Conservation (phyloP, 495 filamentous ascomycete species). For the Penicillium riverlandense region DNA sequence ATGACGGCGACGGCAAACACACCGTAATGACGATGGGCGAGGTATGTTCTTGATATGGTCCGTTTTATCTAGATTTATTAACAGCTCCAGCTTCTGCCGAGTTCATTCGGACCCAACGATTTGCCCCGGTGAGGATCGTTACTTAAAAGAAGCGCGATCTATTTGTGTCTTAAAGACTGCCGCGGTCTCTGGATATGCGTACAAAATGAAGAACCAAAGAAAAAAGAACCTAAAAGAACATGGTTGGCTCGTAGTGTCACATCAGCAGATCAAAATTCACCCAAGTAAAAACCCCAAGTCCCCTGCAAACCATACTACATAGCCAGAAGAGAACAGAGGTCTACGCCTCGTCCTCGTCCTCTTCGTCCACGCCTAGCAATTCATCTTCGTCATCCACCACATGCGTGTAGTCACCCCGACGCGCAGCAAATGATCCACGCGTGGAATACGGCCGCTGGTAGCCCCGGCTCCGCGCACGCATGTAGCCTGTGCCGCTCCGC, state of each 20-base stretch:
- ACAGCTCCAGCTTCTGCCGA: conserved; percentile 52
- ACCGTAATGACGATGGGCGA: conserved; percentile 66
- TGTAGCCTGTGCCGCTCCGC: conserved; percentile 47
- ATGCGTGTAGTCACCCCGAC: conserved; percentile 74
- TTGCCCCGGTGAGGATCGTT: conserved; percentile 5
- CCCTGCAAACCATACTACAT: too few relatives aligned
- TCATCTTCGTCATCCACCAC: conserved; percentile 93
- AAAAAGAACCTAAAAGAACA: conserved; percentile 5
- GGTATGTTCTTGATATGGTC: conserved; percentile 35
- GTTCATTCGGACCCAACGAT: conserved; percentile 65
- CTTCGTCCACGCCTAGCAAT: conserved; percentile 82
- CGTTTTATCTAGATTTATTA: conserved; percentile 1
- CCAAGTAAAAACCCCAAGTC: not conserved
- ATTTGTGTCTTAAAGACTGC: not conserved
- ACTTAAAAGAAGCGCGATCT: not conserved
- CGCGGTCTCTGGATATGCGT: not conserved
- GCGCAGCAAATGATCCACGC: conserved; percentile 75
- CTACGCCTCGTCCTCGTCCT: conserved; percentile 75
- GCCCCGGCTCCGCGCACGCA: conserved; percentile 24
- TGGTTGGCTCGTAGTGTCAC: conserved; percentile 20
- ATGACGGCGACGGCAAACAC: conserved; percentile 63
- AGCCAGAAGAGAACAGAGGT: not conserved
- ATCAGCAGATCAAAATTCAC: conserved; percentile 15
- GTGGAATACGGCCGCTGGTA: conserved; percentile 68
- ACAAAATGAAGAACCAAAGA: conserved; percentile 1